Evolutionary conservation across 1,284 basidiomycete species (phyloP).

Genomic region (Microbotryum saponariae): DNA sequence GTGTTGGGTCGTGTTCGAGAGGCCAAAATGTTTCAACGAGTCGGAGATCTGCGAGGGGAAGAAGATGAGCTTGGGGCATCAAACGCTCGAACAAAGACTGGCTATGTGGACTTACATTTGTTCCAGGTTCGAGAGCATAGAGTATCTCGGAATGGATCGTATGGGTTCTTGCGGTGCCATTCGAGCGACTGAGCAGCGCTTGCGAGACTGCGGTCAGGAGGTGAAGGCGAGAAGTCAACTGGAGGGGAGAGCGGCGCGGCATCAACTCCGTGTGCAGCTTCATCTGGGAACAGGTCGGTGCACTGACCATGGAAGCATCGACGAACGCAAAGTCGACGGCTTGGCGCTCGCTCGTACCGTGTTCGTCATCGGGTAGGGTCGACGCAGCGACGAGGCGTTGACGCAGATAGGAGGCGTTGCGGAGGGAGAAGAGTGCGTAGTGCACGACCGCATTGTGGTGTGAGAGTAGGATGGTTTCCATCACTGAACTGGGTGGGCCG

Average conservation of each 20-base stretch:
- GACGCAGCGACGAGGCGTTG: conserved; percentile 59
- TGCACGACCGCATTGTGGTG: conserved; percentile 46
- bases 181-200: conserved; percentile 61
- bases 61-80: too few species aligned
- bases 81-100: not conserved
- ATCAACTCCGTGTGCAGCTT: not conserved
- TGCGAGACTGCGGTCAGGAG: conserved; percentile 72
- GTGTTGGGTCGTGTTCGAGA: conserved; percentile 58
- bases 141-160: conserved; percentile 80
- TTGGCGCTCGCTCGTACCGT: conserved; percentile 61
- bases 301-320: conserved; percentile 57
- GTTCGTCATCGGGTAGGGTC: conserved; percentile 51
- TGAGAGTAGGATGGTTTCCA: conserved; percentile 44
- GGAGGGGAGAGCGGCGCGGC: not conserved
- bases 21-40: conserved; percentile 71
- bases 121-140: conserved; percentile 70
- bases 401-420: conserved; percentile 56
- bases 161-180: conserved; percentile 58
- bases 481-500: conserved; percentile 17
- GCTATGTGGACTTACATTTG: conserved; percentile 53
- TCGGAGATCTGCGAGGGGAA: conserved; percentile 65
- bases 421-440: conserved; percentile 61
- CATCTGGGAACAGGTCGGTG: not conserved
- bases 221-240: conserved; percentile 68
- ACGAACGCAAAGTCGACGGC: conserved; percentile 81